Evolutionary conservation across 129 eudicot genomes (phyloP), one percentile per base, ranked within the genome.

Genomic region (Centaurea solstitialis): DNA sequence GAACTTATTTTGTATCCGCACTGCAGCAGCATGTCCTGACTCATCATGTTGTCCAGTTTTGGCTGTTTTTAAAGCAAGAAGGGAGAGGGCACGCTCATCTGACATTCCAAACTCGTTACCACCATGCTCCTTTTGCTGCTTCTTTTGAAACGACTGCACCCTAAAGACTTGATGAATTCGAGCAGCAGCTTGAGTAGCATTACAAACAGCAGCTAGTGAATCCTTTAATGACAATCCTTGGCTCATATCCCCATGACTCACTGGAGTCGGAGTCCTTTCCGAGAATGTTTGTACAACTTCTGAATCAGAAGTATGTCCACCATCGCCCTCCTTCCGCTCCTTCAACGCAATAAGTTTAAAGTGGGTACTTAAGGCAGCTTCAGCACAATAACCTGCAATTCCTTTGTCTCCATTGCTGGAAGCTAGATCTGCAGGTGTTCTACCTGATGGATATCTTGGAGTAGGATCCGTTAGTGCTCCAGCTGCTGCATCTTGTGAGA

Each of bases 121-220:
- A 65, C 90, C 89, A 53, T 87, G 89, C 85, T 92, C 93, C 47
- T 87, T 87, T 7, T 87, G 67, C 86, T 91, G 93, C 88, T 91
- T 96, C 74, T 97, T 89, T 24, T 93, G 98, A 68, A 96, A 93
- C 6, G 99, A 96, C 84, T 93, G 97, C 64, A 91, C 90, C 84
- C 99, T 88, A 78, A 79, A 96, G 39, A 96, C 97, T 80, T 96
- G 95, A 77, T 93, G 92, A 76, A 96, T 96, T 50, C 99, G 91
- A 70, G 94, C 97, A 53, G 97, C 98, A 73, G 99, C 99, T 86
- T 89, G 97, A 43, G 98, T 91, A 43, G 99, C 99, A 88, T 91
- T 93, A 85, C 99, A 90, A 10, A 96, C 88, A 79, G 98, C 99
- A 68, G 98, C 99, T 71, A 96, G 78, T 5, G 99, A 89, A 77